Conservation (phyloP, 2,329 filamentous ascomycete species). For the Neocucurbitaria cava region DNA sequence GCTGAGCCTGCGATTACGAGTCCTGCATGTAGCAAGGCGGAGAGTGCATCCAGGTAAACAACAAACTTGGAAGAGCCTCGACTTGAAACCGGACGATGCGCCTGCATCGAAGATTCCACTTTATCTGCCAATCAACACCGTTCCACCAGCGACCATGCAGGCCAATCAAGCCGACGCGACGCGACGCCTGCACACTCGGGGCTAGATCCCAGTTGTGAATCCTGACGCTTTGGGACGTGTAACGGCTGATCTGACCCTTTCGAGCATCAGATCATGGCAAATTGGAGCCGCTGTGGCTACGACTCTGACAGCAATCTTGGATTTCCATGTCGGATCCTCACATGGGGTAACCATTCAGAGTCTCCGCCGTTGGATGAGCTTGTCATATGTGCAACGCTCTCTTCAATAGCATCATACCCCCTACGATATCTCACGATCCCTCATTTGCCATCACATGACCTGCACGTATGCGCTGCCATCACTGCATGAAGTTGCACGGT, state of each 20-base stretch:
- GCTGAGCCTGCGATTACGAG: slow-evolving; percentile 24
- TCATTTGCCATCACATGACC: slow-evolving; percentile 1
- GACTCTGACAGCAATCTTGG: slow-evolving; percentile 11
- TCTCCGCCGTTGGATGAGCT: slow-evolving; percentile 6
- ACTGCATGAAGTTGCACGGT: slow-evolving; percentile 6
- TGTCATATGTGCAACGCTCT: not conserved
- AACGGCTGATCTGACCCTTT: slow-evolving; percentile 32
- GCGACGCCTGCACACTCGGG: slow-evolving; percentile 28
- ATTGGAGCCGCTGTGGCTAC: not conserved
- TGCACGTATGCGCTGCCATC: slow-evolving; percentile 2
- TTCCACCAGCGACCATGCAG: slow-evolving; percentile 12
- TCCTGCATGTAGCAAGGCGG: slow-evolving; percentile 27
- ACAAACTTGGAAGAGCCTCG: slow-evolving; percentile 46
- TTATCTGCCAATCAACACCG: slow-evolving; percentile 36
- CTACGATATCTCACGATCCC: not conserved
- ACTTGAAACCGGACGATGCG: slow-evolving; percentile 39
- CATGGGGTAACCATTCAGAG: slow-evolving; percentile 1
- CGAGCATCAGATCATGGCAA: slow-evolving; percentile 18
- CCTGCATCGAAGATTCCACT: slow-evolving; percentile 23
- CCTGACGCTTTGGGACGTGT: slow-evolving; percentile 24
- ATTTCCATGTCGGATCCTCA: slow-evolving; percentile 14
- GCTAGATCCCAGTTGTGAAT: slow-evolving; percentile 36
- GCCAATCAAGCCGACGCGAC: slow-evolving; percentile 31
- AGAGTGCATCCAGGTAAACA: slow-evolving; percentile 35
- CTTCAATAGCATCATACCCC: not conserved